phyloP scores from a whole-genome alignment of 768 basidiomycete genomes.

The Coprinopsis strossmayeri region DNA sequence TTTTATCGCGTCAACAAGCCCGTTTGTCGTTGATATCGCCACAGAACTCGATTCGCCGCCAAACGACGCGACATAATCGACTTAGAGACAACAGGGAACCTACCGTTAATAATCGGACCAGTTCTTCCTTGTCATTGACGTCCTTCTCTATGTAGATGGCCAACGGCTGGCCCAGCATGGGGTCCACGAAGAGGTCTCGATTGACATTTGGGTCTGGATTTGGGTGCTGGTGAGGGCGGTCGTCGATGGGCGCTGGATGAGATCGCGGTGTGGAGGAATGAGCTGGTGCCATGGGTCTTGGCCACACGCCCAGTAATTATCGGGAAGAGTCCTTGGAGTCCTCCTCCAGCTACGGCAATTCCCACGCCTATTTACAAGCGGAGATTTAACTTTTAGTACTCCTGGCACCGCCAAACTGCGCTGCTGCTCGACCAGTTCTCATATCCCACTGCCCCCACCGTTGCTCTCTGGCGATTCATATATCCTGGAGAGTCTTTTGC shows the following conservation, averaged over 20 bases:
- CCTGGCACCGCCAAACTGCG: too few relatives aligned
- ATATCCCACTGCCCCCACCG: too few relatives aligned
- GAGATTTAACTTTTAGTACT: conserved; percentile 12
- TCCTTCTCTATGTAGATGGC: conserved; percentile 77
- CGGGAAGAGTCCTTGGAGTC: conserved; percentile 43
- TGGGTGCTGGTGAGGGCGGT: conserved; percentile 18
- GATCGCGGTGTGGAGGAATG: conserved; percentile 49
- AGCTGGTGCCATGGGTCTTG: conserved; percentile 81
- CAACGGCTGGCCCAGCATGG: conserved; percentile 73
- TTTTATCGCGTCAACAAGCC: background rate
- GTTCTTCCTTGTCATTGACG: conserved; percentile 58
- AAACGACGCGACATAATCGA: conserved; percentile 3
- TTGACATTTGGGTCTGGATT: conserved; percentile 27
- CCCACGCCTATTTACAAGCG: conserved; percentile 15
- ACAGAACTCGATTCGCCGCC: background rate
- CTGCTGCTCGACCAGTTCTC: too few relatives aligned
- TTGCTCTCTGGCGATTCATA: too few relatives aligned
- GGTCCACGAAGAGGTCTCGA: conserved; percentile 67
- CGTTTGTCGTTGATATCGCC: background rate
- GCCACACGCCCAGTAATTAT: conserved; percentile 21
- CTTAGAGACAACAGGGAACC: conserved; percentile 22
- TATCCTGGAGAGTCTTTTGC: too few relatives aligned
- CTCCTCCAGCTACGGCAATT: conserved; percentile 18
- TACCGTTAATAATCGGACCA: conserved; percentile 63
- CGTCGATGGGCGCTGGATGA: conserved; percentile 27